Conservation (phyloP, 345 rosid genomes). For the Pseudoturritis turrita region DNA sequence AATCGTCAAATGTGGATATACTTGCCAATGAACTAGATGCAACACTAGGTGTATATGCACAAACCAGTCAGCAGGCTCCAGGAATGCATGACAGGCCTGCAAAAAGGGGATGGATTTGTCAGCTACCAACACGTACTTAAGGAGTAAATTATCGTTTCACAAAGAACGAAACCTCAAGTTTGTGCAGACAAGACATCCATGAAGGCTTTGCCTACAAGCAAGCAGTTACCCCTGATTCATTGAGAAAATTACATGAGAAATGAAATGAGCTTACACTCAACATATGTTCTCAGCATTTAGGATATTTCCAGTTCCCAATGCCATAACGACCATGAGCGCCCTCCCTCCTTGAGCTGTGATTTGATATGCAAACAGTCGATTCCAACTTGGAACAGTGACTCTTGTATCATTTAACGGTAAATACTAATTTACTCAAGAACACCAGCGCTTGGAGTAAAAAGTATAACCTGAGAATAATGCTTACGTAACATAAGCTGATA, state of each 20-base stretch:
- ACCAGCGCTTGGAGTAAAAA: constrained; percentile 90
- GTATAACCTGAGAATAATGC: too few relatives aligned
- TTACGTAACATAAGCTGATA: too few relatives aligned
- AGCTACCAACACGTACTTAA: neutral
- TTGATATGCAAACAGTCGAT: neutral
- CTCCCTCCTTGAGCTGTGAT: constrained; percentile 59
- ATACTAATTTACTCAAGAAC: constrained; percentile 49
- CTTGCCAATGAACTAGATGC: constrained; percentile 83
- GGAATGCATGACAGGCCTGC: constrained; percentile 84
- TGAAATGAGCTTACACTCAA: too few relatives aligned
- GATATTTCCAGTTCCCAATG: constrained; percentile 60
- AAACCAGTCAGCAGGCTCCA: constrained; percentile 83
- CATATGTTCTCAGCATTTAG: too few relatives aligned
- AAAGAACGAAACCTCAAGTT: too few relatives aligned
- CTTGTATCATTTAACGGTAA: neutral
- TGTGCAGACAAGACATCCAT: too few relatives aligned
- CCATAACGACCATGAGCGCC: constrained; percentile 83
- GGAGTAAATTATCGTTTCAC: too few relatives aligned
- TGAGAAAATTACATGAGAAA: too few relatives aligned
- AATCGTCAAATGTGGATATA: neutral
- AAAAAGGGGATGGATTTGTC: constrained; percentile 14
- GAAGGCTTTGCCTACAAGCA: too few relatives aligned
- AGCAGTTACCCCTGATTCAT: too few relatives aligned
- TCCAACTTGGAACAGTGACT: neutral
- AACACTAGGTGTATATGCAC: constrained; percentile 78